phyloP scores from a whole-genome alignment of 169 alveolate genomes.

The Eimeria necatrix region DNA sequence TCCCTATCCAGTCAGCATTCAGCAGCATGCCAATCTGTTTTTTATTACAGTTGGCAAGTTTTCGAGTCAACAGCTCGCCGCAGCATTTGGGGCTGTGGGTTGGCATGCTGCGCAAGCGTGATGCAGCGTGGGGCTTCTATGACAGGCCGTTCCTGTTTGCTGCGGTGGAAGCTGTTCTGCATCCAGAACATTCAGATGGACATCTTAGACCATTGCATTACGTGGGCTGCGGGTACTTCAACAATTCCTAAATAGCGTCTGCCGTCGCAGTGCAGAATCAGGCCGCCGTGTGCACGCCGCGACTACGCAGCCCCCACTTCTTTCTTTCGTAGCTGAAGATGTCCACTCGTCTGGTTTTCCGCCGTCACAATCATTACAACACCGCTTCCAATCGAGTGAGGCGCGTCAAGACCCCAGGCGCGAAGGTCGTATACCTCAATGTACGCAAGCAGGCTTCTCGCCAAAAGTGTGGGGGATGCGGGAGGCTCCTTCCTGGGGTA shows the following conservation, averaged over 20 bases:
- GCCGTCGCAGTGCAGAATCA: slow-evolving; percentile 43
- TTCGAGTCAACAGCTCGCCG: neutral
- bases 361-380: slow-evolving; percentile 92
- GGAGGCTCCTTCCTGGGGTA: slow-evolving; percentile 87
- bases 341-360: slow-evolving; percentile 93
- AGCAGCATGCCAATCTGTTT: no score
- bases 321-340: slow-evolving; percentile 79
- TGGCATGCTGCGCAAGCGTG: slow-evolving; percentile 47
- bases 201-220: neutral
- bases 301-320: slow-evolving; percentile 53
- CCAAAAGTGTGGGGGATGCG: slow-evolving; percentile 90
- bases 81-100: slow-evolving; percentile 61
- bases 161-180: neutral
- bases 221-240: slow-evolving; percentile 58
- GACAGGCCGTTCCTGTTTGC: neutral
- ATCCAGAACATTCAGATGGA: neutral
- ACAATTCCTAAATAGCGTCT: slow-evolving; percentile 8
- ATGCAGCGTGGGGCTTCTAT: slow-evolving; percentile 51
- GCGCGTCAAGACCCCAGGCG: slow-evolving; percentile 95
- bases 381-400: slow-evolving; percentile 93
- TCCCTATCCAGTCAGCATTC: no score
- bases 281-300: slow-evolving; percentile 30
- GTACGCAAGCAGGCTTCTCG: slow-evolving; percentile 86
- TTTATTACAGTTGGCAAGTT: no score
- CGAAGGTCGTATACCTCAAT: slow-evolving; percentile 85